Evolutionary conservation across 345 rosid genomes (phyloP).

Genomic region (Euphorbia tirucalli): DNA sequence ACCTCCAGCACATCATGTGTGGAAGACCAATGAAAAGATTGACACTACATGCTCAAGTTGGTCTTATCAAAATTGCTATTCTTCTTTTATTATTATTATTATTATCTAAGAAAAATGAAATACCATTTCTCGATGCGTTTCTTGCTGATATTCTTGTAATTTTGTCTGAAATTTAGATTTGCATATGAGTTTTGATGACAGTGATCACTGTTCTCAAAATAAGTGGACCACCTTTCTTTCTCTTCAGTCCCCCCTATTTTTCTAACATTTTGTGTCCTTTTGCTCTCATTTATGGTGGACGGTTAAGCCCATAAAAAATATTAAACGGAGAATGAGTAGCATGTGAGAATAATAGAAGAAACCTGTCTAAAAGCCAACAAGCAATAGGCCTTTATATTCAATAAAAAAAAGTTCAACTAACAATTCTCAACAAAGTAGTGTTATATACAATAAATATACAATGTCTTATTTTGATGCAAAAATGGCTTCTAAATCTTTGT

Average conservation of each 20-base stretch:
- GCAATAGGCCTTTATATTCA: too few species aligned
- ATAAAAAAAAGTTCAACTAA: neutral
- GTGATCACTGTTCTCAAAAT: neutral
- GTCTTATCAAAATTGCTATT: constrained; percentile 7
- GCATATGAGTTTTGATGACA: neutral
- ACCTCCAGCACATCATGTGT: constrained; percentile 38
- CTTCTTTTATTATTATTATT: neutral
- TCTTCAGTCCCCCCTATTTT: neutral
- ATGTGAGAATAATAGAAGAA: too few species aligned
- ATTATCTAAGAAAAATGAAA: neutral
- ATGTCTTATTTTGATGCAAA: constrained; percentile 57
- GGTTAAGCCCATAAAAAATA: too few species aligned
- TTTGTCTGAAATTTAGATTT: neutral
- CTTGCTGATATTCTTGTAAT: neutral
- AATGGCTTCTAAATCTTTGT: constrained; percentile 82
- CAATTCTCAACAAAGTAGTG: neutral
- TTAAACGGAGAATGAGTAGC: too few species aligned
- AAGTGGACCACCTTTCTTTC: neutral
- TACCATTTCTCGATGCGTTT: neutral
- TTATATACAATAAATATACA: neutral
- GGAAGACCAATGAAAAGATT: constrained; percentile 51
- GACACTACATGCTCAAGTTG: constrained; percentile 46
- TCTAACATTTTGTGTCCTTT: neutral
- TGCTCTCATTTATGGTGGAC: too few species aligned
- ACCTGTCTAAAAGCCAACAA: too few species aligned